Evolutionary conservation across 1,139 yeast genomes (phyloP).

Genomic region (Saccharomyces hybrid): DNA sequence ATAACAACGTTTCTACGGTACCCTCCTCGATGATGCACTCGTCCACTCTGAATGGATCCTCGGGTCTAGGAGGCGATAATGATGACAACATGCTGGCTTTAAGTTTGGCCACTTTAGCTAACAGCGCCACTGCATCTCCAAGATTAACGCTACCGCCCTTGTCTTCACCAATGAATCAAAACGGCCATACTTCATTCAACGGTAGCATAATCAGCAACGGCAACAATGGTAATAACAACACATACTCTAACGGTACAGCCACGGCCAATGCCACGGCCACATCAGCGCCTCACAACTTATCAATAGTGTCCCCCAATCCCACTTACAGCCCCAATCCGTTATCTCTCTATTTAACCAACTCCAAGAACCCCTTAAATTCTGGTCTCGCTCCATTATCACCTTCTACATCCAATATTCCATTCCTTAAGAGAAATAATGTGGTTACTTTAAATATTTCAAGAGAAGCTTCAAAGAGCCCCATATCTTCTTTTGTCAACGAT

Average conservation of each 20-base stretch:
- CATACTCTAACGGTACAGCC: background rate
- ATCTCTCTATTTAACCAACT: constrained; percentile 13
- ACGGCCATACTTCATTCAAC: background rate
- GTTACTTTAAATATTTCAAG: constrained; percentile 23
- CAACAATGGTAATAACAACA: background rate
- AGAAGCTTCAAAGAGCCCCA: constrained; percentile 22
- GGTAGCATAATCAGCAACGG: background rate
- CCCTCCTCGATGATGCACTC: constrained; percentile 6
- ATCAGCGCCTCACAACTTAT: constrained; percentile 8
- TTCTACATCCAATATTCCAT: constrained; percentile 15
- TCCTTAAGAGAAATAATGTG: constrained; percentile 19
- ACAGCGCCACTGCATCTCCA: constrained; percentile 22
- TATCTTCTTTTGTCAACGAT: constrained; percentile 16
- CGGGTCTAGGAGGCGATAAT: constrained; percentile 14
- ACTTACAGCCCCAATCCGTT: constrained; percentile 18
- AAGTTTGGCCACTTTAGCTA: constrained; percentile 24
- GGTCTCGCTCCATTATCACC: constrained; percentile 12
- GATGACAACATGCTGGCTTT: constrained; percentile 24
- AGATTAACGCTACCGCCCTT: constrained; percentile 19
- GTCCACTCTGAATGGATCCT: constrained; percentile 12
- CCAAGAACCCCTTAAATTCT: constrained; percentile 7
- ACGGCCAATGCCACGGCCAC: background rate
- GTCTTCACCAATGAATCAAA: constrained; percentile 12
- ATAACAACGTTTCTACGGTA: constrained; percentile 7
- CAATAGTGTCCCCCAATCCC: constrained; percentile 21